Base-by-base conservation (phyloP, 139 green algal genomes). In the Tetradesmus lagerheimii region DNA sequence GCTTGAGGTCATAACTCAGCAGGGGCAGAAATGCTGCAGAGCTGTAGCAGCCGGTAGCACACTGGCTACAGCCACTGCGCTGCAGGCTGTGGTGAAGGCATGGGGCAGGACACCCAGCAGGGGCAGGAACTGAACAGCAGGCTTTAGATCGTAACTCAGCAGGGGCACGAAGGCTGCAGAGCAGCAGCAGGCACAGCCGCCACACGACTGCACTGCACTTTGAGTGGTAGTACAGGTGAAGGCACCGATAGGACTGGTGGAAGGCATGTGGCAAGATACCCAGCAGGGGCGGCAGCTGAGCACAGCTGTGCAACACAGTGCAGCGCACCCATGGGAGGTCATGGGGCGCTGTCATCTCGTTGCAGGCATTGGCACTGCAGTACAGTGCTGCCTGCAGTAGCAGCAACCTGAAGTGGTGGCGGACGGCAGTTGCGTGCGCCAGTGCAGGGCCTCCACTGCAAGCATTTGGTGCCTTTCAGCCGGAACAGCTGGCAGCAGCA, bases 1-100 rank as follows among this genome's bases (percentile, higher is more conserved):
- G 2, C 35, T 57, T 62, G 78, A 18, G 78, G n/a, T 4, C 9
- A 53, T 16, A 35, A 4, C 20, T 2, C 41, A 35, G 18, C 78
- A 34, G 2, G 1, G 4, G 78, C n/a, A n/a, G n/a, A n/a, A n/a
- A n/a, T n/a, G n/a, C 76, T 53, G 76, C 76, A 82, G 76, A 53
- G 71, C 71, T 31, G 71, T 38, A 14, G 71, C 71, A 11, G 71
- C 0, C n/a, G 2, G 53, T 15, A 66, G 85, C 16, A 78, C 45
- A 41, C 41, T 89, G 29, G 85, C 43, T 15, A 81, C 66, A 37
- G 85, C 74, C 85, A 67, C 85, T 71, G 85, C 71, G 79, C 37
- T 89, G 47, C 66, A 89, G 41, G 85, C 66, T 2, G 29, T 89
- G 41, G 34, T 47, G 27, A 66, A 66, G 41, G 39, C 66, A 0